phyloP scores from a whole-genome alignment of 768 basidiomycete species.

The Trametes cinnabarina region DNA sequence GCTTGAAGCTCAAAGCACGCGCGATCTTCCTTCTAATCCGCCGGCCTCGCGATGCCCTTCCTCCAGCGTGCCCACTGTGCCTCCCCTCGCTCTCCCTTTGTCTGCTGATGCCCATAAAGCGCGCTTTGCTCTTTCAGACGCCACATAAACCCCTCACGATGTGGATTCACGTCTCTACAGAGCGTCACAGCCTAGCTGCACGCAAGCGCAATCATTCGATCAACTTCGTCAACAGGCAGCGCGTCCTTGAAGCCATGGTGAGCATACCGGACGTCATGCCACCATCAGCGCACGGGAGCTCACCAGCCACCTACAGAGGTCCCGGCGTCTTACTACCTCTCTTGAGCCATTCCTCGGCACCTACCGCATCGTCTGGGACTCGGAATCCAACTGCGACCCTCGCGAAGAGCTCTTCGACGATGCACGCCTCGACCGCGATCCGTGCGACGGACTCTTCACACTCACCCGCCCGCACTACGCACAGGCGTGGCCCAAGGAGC shows the following conservation, averaged over 20 bases:
- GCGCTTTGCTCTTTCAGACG: not conserved
- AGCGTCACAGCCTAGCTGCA: not conserved
- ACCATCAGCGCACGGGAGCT: not conserved
- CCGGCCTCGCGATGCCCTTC: not conserved
- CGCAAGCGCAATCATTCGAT: not conserved
- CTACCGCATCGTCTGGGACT: constrained; percentile 21
- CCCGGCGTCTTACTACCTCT: not conserved
- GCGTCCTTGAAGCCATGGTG: constrained; percentile 2
- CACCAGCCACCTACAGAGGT: constrained; percentile 1
- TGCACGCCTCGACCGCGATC: constrained; percentile 1
- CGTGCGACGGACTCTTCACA: constrained; percentile 9
- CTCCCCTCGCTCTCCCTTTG: not conserved
- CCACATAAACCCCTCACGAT: constrained; percentile 8
- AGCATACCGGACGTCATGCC: not conserved
- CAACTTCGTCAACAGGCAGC: not conserved
- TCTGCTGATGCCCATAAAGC: not conserved
- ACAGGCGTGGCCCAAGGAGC: constrained; percentile 15
- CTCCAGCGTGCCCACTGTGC: not conserved
- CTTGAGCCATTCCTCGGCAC: constrained; percentile 18
- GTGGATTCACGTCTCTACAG: not conserved
- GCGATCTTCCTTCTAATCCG: not conserved
- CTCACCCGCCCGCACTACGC: constrained; percentile 6
- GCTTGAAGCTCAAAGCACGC: constrained; percentile 9
- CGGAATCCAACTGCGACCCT: constrained; percentile 12
- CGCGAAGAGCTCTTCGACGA: constrained; percentile 7